phyloP scores from a whole-genome alignment of 352 stramenopile genomes.

The Phytophthora fragariae region DNA sequence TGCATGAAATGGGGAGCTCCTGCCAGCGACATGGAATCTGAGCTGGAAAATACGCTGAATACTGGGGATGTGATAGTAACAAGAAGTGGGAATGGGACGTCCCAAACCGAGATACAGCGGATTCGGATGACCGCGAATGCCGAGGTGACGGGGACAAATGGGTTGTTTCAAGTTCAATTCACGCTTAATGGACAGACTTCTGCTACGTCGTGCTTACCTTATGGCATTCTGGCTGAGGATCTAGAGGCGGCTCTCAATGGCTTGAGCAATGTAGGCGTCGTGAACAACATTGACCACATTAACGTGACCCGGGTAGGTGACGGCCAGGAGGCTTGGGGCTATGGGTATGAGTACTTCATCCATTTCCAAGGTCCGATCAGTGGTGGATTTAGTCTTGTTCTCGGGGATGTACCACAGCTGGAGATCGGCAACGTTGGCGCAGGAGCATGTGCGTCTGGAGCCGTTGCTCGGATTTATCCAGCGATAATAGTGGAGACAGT shows the following conservation, averaged over 20 bases:
- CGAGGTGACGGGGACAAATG: conserved; percentile 54
- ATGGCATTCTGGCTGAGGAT: conserved; percentile 64
- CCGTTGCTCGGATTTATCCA: conserved; percentile 54
- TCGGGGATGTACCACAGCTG: conserved; percentile 64
- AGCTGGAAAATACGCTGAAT: conserved; percentile 52
- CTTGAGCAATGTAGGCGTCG: conserved; percentile 50
- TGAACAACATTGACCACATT: conserved; percentile 50
- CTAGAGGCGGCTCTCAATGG: conserved; percentile 72
- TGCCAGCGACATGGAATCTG: conserved; percentile 50
- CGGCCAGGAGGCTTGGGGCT: conserved; percentile 71
- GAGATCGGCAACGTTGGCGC: conserved; percentile 60
- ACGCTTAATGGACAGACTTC: conserved; percentile 58
- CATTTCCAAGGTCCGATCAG: conserved; percentile 62
- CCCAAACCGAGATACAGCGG: conserved; percentile 71
- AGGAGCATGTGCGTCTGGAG: conserved; percentile 47
- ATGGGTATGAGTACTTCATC: conserved; percentile 82
- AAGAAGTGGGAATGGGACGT: conserved; percentile 60
- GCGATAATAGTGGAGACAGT: conserved; percentile 77
- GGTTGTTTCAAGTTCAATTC: conserved; percentile 73
- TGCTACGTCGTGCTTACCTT: conserved; percentile 71
- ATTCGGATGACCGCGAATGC: conserved; percentile 74
- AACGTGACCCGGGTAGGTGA: conserved; percentile 73
- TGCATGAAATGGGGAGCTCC: conserved; percentile 72
- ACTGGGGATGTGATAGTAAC: conserved; percentile 70
- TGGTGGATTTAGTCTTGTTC: conserved; percentile 62